Evolutionary conservation across 805 yeast genomes (phyloP), one percentile per base, ranked within the genome.

Genomic region (Lipomyces yamanashiensis): DNA sequence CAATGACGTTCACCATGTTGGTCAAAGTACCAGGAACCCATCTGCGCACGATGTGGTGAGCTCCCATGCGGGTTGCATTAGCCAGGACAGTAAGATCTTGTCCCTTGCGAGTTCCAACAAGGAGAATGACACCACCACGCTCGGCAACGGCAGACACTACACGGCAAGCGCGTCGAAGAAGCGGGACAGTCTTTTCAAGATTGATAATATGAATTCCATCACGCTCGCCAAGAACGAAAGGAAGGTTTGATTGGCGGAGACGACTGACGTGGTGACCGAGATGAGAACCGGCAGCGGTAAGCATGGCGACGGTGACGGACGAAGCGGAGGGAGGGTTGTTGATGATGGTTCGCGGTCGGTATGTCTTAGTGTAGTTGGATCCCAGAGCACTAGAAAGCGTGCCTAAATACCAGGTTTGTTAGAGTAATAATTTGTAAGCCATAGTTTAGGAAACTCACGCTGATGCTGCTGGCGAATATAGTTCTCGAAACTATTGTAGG

Each of bases 11-110:
- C 37, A 86, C 80, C 60, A 90, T 85, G 77, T 95, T 95, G 51
- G 98, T 91, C 69, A 95, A 81, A 28, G 96, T 89, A 69, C 99
- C 99, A 1, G 98, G 97, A 64, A 90, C 84, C 99, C 99, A 95
- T 73, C 92, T 85, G 53, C 85, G 82, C 23, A 88, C 81, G 21
- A 95, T 92, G 73, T 88, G 92, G 77, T 85, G 91, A 15, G 96
- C 97, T 62, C 85, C 82, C 60, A 87, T 80, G 69, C 96, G 83
- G 52, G 80, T 78, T 1, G 98, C 96, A 10, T 97, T 96, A 64
- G 82, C 85, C 72, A 86, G 87, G 54, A 95, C 84, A 0, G 91
- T 82, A 60, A 88, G 81, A 66, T 84, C 84, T 72, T 90, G 95
- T 59, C 91, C 92, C 56, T 85, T 85, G 61, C 88, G 81, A 9